Evolutionary conservation across 495 filamentous ascomycete genomes (phyloP), one percentile per base, ranked within the genome.

Genomic region (Thermothielavioides terrestris): DNA sequence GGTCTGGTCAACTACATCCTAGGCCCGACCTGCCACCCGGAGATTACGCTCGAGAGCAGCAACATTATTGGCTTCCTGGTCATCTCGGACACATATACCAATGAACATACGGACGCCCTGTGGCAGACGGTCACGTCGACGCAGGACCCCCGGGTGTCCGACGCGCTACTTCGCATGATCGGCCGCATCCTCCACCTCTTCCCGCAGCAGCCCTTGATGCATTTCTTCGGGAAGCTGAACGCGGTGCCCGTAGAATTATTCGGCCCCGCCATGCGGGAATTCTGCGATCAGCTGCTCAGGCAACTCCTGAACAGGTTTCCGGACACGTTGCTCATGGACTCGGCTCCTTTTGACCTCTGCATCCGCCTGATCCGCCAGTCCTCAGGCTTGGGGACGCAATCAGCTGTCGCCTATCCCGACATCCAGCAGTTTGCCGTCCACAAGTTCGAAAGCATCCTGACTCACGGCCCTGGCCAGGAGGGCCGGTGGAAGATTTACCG

Each of bases 31-130:
- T 95, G 92, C 15, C 92, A 97, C 59, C 86, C 87, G 6, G 88
- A 95, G 57, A 78, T 98, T 49, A 94, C 94, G 38, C 74, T 70
- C 35, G 79, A 87, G 52, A 85, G 86, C 59, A 75, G 75, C 50
- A 95, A 96, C 48, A 85, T 97, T 46, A 72, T 95, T 34, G 85
- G 85, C 0, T 97, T 95, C 52, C 74, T 97, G 40, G 76, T 88
- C n/a, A 86, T 92, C 32, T 94, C 88, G 0, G 65, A 71, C 27
- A 83, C 77, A 4, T 95, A 92, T 60, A 80, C 78, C 7, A 57
- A 78, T n/a, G 57, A 68, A 12, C 83, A 90, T 53, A 85, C 86
- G 3, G 85, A 96, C 55, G 74, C 78, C 10, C 78, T 96, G 38
- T 98, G 94, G 92, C 80, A 83, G 46, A 84, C 88, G 0, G 77